phyloP scores from a whole-genome alignment of 805 yeast species.

The Kodamaea hsintzibuensis region DNA sequence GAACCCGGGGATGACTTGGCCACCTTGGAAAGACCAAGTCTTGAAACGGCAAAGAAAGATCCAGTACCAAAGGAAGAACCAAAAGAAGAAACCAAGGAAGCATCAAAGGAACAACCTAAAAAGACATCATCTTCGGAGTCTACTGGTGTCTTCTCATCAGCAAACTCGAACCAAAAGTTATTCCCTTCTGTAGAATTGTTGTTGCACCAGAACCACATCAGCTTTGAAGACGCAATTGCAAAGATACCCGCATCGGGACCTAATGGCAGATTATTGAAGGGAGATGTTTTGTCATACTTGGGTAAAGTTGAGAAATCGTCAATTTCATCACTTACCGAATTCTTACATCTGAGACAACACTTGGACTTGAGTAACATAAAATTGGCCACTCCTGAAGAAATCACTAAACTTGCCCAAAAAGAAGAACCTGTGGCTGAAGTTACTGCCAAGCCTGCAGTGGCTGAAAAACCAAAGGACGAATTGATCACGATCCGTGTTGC shows the following conservation, averaged over 20 bases:
- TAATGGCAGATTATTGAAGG: slow-evolving; percentile 81
- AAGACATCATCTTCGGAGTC: slow-evolving; percentile 5
- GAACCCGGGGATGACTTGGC: slow-evolving; percentile 84
- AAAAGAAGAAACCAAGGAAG: slow-evolving; percentile 12
- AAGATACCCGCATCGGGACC: slow-evolving; percentile 87
- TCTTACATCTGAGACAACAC: slow-evolving; percentile 55
- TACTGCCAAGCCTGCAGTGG: slow-evolving; percentile 13
- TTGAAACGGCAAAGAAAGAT: slow-evolving; percentile 29
- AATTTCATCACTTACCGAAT: slow-evolving; percentile 53
- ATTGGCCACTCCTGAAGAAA: slow-evolving; percentile 34
- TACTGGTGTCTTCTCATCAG: slow-evolving; percentile 33
- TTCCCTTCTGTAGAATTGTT: slow-evolving; percentile 79
- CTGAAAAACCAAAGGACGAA: slow-evolving; percentile 11
- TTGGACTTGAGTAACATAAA: slow-evolving; percentile 74
- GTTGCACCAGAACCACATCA: slow-evolving; percentile 60
- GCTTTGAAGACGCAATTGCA: slow-evolving; percentile 66
- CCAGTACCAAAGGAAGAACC: slow-evolving; percentile 18
- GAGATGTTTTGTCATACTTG: slow-evolving; percentile 83
- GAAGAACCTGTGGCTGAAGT: slow-evolving; percentile 10
- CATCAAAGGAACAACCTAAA: slow-evolving; percentile 13
- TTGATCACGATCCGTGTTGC: slow-evolving; percentile 20
- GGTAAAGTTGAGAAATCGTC: slow-evolving; percentile 68
- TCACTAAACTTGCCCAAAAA: slow-evolving; percentile 14
- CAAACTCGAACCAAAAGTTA: slow-evolving; percentile 66
- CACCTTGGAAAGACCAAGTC: slow-evolving; percentile 58